Base-by-base conservation (phyloP, 768 basidiomycete genomes). In the Tricholoma sp. region DNA sequence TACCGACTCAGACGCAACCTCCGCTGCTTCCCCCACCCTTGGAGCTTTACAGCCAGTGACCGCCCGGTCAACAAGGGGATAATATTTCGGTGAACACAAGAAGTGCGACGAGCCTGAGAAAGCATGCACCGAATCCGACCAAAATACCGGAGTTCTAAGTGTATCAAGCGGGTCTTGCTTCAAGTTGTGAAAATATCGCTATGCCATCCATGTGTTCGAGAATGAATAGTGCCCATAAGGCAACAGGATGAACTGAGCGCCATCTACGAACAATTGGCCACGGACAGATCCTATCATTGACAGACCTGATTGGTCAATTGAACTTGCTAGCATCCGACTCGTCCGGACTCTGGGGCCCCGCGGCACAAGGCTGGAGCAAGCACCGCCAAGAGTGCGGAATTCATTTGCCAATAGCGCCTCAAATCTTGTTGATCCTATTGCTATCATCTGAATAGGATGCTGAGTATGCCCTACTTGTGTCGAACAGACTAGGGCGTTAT, bases 391-490 rank as follows among this genome's bases (percentile, higher is more conserved):
- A 0, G 80, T 85, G 59, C 80, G 82, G 72, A 94, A 94, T 68
- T 96, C 91, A 71, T 94, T 95, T 24, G 82, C 76, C 68, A 95
- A 76, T 33, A 93, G 67, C 0, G 80, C 76, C 59, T 91, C 88
- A 65, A 94, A 94, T 0, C 81, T 86, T 63, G 15, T 3, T 9
- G 12, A 44, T 44, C n/a, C n/a, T 44, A 4, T 20, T 18, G 10
- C 3, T 42, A 18, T 11, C 3, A 10, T 20, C 9, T 42, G 5
- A 10, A 42, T 10, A 42, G 11, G 9, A 10, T 6, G n/a, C n/a
- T 8, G 2, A 8, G 20, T 7, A n/a, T 17, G n/a, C n/a, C 62
- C 41, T 60, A 66, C 59, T 70, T 58, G 28, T 64, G 82, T 78
- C 75, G 82, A 76, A 56, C 70, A 71, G 15, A 79, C 81, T 70